Percentiles rank a stretch among this genome's conserved stretches.
Evolutionary conservation across 2,329 filamentous ascomycete species (phyloP).

Genomic region (Clonostachys chloroleuca): DNA sequence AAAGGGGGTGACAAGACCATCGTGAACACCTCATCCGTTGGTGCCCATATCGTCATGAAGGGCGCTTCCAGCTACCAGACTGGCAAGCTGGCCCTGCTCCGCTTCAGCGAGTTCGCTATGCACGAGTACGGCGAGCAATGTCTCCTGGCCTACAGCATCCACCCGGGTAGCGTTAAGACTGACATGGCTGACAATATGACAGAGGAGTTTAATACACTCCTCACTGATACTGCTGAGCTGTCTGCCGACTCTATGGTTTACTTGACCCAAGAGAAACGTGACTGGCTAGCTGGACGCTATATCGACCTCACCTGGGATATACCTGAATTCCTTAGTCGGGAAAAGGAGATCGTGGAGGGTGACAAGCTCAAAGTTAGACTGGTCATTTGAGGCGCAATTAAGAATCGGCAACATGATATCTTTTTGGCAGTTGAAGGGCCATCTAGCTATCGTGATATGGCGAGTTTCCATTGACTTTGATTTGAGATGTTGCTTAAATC

Average conservation of each 20-base stretch:
- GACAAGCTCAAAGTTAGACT: slow-evolving; percentile 2
- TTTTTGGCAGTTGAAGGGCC: too few species aligned
- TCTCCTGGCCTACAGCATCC: slow-evolving; percentile 1
- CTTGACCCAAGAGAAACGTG: slow-evolving; percentile 15
- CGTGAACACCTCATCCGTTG: not conserved
- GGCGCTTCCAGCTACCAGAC: slow-evolving; percentile 2
- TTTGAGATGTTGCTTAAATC: too few species aligned
- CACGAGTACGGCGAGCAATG: slow-evolving; percentile 1
- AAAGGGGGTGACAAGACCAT: slow-evolving; percentile 1
- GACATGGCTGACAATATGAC: not conserved
- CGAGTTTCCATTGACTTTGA: too few species aligned
- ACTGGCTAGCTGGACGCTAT: slow-evolving; percentile 27
- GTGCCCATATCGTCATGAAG: not conserved
- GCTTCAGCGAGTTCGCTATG: not conserved
- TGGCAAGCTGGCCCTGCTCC: slow-evolving; percentile 1
- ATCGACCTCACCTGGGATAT: slow-evolving; percentile 31
- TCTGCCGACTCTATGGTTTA: slow-evolving; percentile 20
- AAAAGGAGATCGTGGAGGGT: slow-evolving; percentile 10
- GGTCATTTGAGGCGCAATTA: not conserved
- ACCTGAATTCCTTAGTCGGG: slow-evolving; percentile 21
- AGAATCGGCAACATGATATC: too few species aligned
- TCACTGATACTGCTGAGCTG: slow-evolving; percentile 9
- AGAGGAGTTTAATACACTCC: not conserved
- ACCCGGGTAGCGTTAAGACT: slow-evolving; percentile 2
- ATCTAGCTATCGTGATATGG: too few species aligned